Evolutionary conservation across 2,329 filamentous ascomycete species (phyloP).

Genomic region (Thielaviopsis punctulata): DNA sequence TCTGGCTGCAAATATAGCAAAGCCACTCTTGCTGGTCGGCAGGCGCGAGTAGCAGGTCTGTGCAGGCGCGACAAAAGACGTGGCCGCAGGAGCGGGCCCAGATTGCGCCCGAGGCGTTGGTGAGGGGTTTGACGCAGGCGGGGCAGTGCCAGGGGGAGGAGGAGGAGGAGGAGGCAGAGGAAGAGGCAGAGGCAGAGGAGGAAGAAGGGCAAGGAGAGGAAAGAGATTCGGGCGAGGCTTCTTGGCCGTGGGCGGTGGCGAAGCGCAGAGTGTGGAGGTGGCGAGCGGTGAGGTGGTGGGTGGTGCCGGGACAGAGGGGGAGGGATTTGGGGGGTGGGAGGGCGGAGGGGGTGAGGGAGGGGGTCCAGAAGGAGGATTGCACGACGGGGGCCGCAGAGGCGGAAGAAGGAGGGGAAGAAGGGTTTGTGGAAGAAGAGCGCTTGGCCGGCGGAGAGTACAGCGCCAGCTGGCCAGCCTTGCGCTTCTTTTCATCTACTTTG

Average conservation of each 20-base stretch:
- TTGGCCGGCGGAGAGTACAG: slow-evolving; percentile 52
- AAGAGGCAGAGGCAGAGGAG: no score
- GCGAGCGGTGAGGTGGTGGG: slow-evolving; percentile 65
- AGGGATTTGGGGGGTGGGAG: slow-evolving; percentile 41
- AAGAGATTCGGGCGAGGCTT: no score
- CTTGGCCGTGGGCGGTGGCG: slow-evolving; percentile 42
- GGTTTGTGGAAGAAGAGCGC: slow-evolving; percentile 53
- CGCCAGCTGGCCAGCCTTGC: slow-evolving; percentile 21
- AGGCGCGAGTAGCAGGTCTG: slow-evolving; percentile 30
- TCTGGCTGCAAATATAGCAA: slow-evolving; percentile 78
- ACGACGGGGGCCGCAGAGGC: slow-evolving; percentile 54
- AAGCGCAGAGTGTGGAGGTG: slow-evolving; percentile 62
- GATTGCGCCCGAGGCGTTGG: slow-evolving; percentile 67
- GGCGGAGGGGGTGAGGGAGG: slow-evolving; percentile 53
- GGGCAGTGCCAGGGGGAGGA: slow-evolving; percentile 48
- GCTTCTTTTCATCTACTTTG: slow-evolving; percentile 14
- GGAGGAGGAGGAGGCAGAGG: no score
- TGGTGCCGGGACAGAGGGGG: slow-evolving; percentile 50
- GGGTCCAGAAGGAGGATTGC: slow-evolving; percentile 85
- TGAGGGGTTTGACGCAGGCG: slow-evolving; percentile 66
- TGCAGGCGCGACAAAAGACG: slow-evolving; percentile 57
- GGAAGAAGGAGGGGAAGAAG: slow-evolving; percentile 50
- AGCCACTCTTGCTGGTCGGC: slow-evolving; percentile 29
- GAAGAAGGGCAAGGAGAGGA: no score
- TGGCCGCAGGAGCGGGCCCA: slow-evolving; percentile 81